Evolutionary conservation across 1,284 basidiomycete species (phyloP), one percentile per base, ranked within the genome.

Genomic region (Pseudomicrostroma phylloplanum): DNA sequence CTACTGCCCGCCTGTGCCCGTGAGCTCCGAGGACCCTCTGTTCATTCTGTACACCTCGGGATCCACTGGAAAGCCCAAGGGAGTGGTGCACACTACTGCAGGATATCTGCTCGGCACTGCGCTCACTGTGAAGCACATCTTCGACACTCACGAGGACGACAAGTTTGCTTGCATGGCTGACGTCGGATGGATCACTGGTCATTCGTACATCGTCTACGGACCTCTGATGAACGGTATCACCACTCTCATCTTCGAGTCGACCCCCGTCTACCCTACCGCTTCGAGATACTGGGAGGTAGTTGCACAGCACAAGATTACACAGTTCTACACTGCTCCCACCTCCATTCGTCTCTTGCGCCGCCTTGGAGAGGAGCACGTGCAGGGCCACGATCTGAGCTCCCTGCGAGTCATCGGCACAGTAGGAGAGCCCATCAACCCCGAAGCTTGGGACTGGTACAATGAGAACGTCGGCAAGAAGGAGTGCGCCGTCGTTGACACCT

Each of bases 401-500:
- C 82, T 98, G 64, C 87, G 94, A 65, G 89, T 96, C 21, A 84
- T 98, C 46, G 94, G 94, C 39, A 88, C 85, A 63, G 94, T 98
- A 60, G 96, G 94, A 59, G 94, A 98, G 82, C 96, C 96, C 6
- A 97, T 98, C 84, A 97, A 97, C 82, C 93, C 94, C 30, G 94
- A 97, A 80, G 96, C 94, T 3, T 97, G 96, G 94, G 86, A 93
- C 77, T 97, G 94, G 94, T 96, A 94, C 83, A 90, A 91, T 81
- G 91, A 96, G 76, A 86, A 91, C 78, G 92, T 96, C 61, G 96
- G 94, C 36, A 85, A 86, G 74, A 84, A 83, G 68, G 84, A 97
- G 81, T 96, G 92, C 77, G 92, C 94, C 17, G 89, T 98, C 71
- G 92, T 97, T 63, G 94, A 97, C 72, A 79, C 78, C 17, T 80